Conservation (phyloP, 163 green algal genomes). For the Chlamydomonas reinhardtii region DNA sequence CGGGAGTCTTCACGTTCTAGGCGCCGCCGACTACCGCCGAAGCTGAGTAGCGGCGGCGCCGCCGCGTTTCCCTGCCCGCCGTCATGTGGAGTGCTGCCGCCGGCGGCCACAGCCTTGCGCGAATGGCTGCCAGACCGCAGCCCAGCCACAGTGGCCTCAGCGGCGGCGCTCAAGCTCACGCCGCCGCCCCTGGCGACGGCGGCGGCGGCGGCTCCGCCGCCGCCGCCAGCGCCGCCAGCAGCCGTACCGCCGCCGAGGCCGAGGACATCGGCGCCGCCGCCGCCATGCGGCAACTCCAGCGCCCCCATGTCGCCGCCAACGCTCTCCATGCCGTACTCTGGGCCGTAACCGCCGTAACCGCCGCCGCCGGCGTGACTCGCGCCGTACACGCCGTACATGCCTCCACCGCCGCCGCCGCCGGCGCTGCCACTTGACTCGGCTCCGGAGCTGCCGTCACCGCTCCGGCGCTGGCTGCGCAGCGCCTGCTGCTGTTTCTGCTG, state of each 20-base stretch:
- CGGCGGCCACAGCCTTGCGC: too few species aligned
- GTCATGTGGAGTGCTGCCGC: too few species aligned
- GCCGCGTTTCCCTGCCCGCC: too few species aligned
- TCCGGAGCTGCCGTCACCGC: background rate
- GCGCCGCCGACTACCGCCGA: too few species aligned
- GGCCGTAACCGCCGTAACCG: constrained; percentile 10
- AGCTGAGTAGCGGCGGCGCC: too few species aligned
- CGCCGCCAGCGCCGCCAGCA: background rate
- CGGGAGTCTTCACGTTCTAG: too few species aligned
- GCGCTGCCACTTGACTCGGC: constrained; percentile 1
- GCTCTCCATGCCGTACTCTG: constrained; percentile 37
- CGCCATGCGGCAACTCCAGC: background rate
- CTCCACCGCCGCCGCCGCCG: background rate
- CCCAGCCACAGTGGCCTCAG: too few species aligned
- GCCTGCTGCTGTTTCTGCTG: too few species aligned
- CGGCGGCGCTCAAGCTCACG: too few species aligned
- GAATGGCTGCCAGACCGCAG: too few species aligned
- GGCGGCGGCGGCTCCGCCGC: background rate
- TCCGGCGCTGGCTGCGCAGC: background rate
- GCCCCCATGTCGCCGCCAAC: constrained; percentile 25
- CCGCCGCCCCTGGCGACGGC: background rate
- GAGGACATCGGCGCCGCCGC: background rate
- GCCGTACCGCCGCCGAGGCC: background rate
- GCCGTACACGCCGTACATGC: background rate
- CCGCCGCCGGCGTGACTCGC: background rate